A percentile compares a stretch with the other conserved stretches of the same genome.
These are phyloP conservation scores for Pythium angustatum DNA, from an alignment of 352 stramenopile species.

Conservation along the genomic window DNA sequence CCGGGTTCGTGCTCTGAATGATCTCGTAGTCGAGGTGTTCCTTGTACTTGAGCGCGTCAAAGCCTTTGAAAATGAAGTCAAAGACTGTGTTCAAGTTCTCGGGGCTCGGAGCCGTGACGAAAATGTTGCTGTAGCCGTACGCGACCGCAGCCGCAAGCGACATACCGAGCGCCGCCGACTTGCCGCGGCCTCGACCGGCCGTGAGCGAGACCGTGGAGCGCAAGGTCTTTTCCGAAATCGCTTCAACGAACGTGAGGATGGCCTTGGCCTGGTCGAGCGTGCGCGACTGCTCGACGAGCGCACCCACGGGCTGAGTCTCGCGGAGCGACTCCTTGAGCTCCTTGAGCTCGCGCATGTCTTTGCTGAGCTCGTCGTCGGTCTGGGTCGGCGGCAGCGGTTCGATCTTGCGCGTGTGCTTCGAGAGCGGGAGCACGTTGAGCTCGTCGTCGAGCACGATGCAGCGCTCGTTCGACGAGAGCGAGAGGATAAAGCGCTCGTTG, in stretches of 20 bases:
- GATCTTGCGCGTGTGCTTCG: conserved; percentile 90
- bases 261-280: conserved; percentile 96
- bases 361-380: conserved; percentile 51
- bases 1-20: conserved; percentile 84
- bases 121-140: conserved; percentile 95
- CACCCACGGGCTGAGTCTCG: conserved; percentile 95
- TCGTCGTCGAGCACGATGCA: conserved; percentile 99
- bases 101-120: conserved; percentile 97
- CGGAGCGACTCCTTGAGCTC: conserved; percentile 94
- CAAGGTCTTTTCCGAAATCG: conserved; percentile 96
- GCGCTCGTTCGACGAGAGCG: conserved; percentile 92
- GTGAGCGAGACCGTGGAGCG: conserved; percentile 95
- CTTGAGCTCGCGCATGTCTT: conserved; percentile 89
- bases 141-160: conserved; percentile 78
- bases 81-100: conserved; percentile 99
- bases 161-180: conserved; percentile 98
- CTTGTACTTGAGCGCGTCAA: conserved; percentile 92
- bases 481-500: conserved; percentile 99
- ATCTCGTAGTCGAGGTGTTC: conserved; percentile 99
- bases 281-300: conserved; percentile 93
- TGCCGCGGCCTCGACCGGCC: conserved; percentile 90
- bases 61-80: conserved; percentile 97
- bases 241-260: conserved; percentile 97
- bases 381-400: conserved; percentile 73
- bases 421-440: conserved; percentile 98